Evolutionary conservation across 352 stramenopile species (phyloP), one percentile per base, ranked within the genome.

Genomic region (Blastocystis sp.): DNA sequence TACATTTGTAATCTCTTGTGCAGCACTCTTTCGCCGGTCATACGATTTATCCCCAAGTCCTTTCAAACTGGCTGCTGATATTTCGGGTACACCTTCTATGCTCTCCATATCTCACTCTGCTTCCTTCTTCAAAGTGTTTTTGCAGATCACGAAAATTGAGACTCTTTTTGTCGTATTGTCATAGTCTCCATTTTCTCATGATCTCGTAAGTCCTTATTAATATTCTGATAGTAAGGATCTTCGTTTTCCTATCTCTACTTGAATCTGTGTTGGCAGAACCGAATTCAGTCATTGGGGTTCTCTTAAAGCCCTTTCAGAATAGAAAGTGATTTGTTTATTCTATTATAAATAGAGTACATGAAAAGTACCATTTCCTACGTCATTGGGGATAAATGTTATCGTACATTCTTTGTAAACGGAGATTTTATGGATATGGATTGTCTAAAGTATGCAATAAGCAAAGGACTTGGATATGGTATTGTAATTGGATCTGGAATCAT

Each of bases 401-500:
- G 95, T 76, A 92, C 92, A 19, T 95, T 95, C 90, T 93, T 93
- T 80, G 93, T 91, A 33, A 84, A 95, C 7, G 93, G 95, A 79
- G 92, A 95, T 91, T 95, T 96, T 37, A 90, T 91, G 64, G 94
- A 96, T 90, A 90, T 94, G 11, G 92, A 89, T 57, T 96, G 94
- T 89, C 90, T 95, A 90, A 95, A 96, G 90, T 92, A 93, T 15
- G 91, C 95, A 9, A 90, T 95, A 51, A 95, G 92, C 92, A 96
- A 95, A 90, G 90, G 90, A 13, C 91, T 96, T 59, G 93, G 94
- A 56, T 96, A 95, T 90, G 93, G 93, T 54, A 96, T 96, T 91
- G 95, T 96, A 90, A 92, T 93, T 37, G 94, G 92, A 66, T 93
- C 92, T 68, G 91, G 95, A 62, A 93, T 96, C 90, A 92, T 96